A percentile compares a stretch with the other conserved stretches of the same genome.
Evolutionary conservation across 148 eudicot species (phyloP).

Genomic region (Vaccinium myrtillus): DNA sequence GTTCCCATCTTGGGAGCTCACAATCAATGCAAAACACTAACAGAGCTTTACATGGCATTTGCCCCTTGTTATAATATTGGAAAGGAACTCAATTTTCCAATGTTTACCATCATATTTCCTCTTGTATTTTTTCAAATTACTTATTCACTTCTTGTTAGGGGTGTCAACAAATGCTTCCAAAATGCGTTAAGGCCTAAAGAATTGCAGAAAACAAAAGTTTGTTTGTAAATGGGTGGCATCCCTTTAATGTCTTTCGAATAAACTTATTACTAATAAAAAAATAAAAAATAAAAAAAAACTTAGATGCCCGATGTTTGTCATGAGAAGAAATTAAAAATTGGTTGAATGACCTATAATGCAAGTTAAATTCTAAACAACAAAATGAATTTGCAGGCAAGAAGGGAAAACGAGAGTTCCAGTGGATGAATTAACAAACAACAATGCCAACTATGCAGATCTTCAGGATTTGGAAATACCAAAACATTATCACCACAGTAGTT

Average conservation of each 20-base stretch:
- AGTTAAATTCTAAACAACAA: not conserved
- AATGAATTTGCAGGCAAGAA: not conserved
- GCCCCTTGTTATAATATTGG: not conserved
- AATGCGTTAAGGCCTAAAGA: not conserved
- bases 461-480: constrained; percentile 9
- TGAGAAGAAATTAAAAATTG: not conserved
- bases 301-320: not conserved
- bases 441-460: constrained; percentile 11
- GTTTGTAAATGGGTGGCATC: not conserved
- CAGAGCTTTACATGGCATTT: not conserved
- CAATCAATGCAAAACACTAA: not conserved
- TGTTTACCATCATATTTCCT: not conserved
- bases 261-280: not conserved
- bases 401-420: not conserved
- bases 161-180: not conserved
- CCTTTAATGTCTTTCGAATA: not conserved
- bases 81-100: not conserved
- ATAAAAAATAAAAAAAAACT: not conserved
- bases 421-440: not conserved
- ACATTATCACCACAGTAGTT: constrained; percentile 24
- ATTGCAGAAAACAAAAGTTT: not conserved
- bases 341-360: not conserved
- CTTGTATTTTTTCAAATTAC: not conserved
- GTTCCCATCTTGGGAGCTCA: not conserved
- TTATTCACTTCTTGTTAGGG: not conserved